phyloP scores from a whole-genome alignment of 139 green algal species.

The Tetraselmis chui region DNA sequence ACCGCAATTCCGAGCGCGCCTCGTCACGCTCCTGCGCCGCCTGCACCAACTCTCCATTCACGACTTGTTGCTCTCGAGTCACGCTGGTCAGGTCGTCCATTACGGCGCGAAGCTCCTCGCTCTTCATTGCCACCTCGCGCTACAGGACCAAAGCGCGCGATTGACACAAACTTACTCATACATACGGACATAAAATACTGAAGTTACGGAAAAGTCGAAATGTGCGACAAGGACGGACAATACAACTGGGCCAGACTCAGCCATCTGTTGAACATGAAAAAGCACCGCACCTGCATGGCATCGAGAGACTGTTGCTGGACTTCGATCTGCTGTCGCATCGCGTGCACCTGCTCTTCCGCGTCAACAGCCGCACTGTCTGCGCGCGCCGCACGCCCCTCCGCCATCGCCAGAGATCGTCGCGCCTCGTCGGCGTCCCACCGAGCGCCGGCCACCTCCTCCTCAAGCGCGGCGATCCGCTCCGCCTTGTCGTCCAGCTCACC shows the following conservation, averaged over 20 bases:
- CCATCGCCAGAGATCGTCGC: not conserved
- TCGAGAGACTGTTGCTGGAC: not conserved
- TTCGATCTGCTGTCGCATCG: not conserved
- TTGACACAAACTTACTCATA: too few species aligned
- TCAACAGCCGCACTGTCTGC: not conserved
- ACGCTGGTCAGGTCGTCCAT: constrained; percentile 3
- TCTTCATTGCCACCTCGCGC: not conserved
- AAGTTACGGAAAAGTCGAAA: too few species aligned
- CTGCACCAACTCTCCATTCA: constrained; percentile 9
- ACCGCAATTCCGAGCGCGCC: not conserved
- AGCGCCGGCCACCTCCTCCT: not conserved
- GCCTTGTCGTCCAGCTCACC: constrained; percentile 1
- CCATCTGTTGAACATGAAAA: too few species aligned
- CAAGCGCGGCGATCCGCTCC: not conserved
- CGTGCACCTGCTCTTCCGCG: not conserved
- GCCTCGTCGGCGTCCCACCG: not conserved
- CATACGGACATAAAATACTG: too few species aligned
- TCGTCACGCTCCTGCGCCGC: not conserved
- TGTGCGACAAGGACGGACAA: too few species aligned
- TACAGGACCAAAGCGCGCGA: too few species aligned
- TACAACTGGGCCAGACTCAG: too few species aligned
- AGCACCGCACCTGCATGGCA: not conserved
- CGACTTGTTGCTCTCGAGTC: constrained; percentile 10
- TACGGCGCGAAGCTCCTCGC: not conserved
- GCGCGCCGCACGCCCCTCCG: not conserved